Evolutionary conservation across 345 rosid species (phyloP), one percentile per base, ranked within the genome.

Genomic region (Reutealis trisperma): DNA sequence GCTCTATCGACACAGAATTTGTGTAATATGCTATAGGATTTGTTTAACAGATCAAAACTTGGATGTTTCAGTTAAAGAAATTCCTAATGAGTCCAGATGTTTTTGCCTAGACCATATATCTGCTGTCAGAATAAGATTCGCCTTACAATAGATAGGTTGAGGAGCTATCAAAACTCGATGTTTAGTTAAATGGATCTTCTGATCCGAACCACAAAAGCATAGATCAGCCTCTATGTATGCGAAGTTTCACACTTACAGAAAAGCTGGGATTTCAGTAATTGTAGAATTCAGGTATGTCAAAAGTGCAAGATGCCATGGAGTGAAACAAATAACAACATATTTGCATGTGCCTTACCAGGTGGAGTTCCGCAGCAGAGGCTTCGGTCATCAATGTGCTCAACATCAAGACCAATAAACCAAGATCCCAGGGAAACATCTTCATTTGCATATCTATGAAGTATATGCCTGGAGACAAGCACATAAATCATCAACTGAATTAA

Each of bases 401-500:
- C 98, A 54, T 96, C 98, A 73, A 93, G 98, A 22, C 99, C 99
- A 57, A 96, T 93, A 84, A 96, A 92, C 99, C 99, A 96, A 37
- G 99, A 86, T 75, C 99, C 98, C 32, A 96, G 58, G 19, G 99
- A 91, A 68, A 96, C 99, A 63, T 96, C 98, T 83, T 96, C 99
- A 74, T 96, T 96, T 77, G 97, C 98, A 74, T 90, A 93, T 71
- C 85, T 88, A 79, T 96, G 98, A 63, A 96, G 95, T 80, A 96
- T 83, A 78, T 88, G 85, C 84, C 99, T 93, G 82, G 44, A 74
- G 37, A 73, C 37, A 55, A 55, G 74, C 49, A 75, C 6, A 62
- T 41, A 27, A 30, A 76, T 59, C 75, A 62, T 72, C 51, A 79
- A 55, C 44, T 52, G n/a, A 21, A 72, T 63, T 44, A 27, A 44